Conservation (phyloP, 805 yeast genomes). For the Schwanniomyces sp. region DNA sequence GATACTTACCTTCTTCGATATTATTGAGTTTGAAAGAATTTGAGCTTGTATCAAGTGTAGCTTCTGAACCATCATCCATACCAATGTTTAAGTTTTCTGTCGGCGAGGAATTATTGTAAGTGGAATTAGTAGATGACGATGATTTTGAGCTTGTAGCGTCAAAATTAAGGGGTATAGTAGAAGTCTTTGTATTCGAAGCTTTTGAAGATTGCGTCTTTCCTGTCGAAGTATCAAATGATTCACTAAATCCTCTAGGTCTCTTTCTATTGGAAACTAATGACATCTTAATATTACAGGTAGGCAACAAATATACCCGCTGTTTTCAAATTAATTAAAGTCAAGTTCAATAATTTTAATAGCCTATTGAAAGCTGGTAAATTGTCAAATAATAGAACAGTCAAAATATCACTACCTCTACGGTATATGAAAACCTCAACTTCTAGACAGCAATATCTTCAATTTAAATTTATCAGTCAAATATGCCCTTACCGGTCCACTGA, state of each 20-base stretch:
- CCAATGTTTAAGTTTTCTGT: slow-evolving; percentile 7
- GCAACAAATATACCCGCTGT: not conserved
- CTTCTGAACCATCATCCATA: slow-evolving; percentile 3
- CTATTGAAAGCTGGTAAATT: not conserved
- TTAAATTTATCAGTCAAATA: not conserved
- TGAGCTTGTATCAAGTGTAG: slow-evolving; percentile 4
- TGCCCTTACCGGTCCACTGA: not conserved
- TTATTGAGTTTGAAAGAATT: slow-evolving; percentile 2
- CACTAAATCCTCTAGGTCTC: slow-evolving; percentile 47
- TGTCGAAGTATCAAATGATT: slow-evolving; percentile 25
- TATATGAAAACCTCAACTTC: not conserved
- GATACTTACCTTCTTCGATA: not conserved
- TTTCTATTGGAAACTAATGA: slow-evolving; percentile 42
- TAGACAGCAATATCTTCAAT: not conserved
- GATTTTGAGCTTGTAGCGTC: slow-evolving; percentile 7
- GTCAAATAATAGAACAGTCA: not conserved
- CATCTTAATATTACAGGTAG: slow-evolving; percentile 15
- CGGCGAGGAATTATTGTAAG: slow-evolving; percentile 7
- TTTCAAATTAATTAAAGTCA: not conserved
- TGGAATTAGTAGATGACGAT: slow-evolving; percentile 9
- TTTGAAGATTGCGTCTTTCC: slow-evolving; percentile 1
- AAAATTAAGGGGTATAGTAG: slow-evolving; percentile 10
- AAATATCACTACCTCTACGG: not conserved
- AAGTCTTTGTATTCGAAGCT: slow-evolving; percentile 4
- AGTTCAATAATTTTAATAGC: not conserved